A percentile compares a stretch with the other conserved stretches of the same genome.
These are phyloP conservation scores for Pyrrhoderma noxium DNA, from an alignment of 1,284 basidiomycete genomes.

Conservation along the genomic window DNA sequence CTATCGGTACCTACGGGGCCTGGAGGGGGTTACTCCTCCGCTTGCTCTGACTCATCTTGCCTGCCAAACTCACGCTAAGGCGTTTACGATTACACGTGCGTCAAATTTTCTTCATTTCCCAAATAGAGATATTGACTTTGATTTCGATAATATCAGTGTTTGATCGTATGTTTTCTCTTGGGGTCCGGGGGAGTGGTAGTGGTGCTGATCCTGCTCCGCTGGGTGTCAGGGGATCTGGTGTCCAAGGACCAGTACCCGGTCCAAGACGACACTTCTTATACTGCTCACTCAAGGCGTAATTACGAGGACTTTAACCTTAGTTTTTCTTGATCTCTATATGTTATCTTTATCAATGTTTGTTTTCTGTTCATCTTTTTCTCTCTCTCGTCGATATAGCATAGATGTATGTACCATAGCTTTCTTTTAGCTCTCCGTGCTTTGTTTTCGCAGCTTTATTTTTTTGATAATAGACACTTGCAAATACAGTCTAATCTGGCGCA, in stretches of 20 bases:
- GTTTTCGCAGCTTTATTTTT: no score
- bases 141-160: conserved; percentile 55
- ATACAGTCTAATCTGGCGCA: no score
- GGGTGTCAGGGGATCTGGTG: conserved; percentile 53
- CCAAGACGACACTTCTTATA: conserved; percentile 76
- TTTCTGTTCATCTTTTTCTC: no score
- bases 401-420: no score
- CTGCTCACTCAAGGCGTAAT: conserved; percentile 50
- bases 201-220: conserved; percentile 43
- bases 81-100: conserved; percentile 76
- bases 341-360: no score
- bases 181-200: conserved; percentile 62
- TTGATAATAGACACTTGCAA: no score
- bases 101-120: conserved; percentile 17
- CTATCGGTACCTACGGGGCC: conserved; percentile 75
- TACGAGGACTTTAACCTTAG: no score
- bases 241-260: conserved; percentile 54
- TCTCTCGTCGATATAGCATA: no score
- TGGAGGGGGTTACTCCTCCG: conserved; percentile 78
- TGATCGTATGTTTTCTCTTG: conserved; percentile 86
- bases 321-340: no score
- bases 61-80: conserved; percentile 84
- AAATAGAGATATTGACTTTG: conserved; percentile 3
- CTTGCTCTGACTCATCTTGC: conserved; percentile 71
- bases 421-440: no score